Evolutionary conservation across 805 yeast species (phyloP), one percentile per base, ranked within the genome.

Genomic region (Blastobotrys attinorum): DNA sequence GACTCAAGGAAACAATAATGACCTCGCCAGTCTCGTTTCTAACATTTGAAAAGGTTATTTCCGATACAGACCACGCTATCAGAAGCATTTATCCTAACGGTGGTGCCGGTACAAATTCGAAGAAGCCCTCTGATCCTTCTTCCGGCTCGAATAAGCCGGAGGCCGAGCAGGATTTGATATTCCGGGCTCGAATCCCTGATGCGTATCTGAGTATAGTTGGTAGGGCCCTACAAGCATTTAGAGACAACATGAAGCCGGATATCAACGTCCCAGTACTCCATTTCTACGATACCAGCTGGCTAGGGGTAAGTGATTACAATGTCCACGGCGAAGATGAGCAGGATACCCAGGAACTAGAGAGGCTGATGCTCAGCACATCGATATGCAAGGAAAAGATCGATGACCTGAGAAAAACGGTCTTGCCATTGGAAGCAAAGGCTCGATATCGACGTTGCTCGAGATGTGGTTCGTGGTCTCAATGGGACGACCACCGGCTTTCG

Each of bases 221-320:
- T 11, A 52, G 70, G 10, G 56, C 79, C 8, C 60, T 79, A 42
- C 73, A 70, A 4, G 68, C 71, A n/a, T 78, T 72, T 54, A 59
- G 68, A 13, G 64, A 65, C 11, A 61, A 63, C 36, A 60, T 72
- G 15, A 58, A 61, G 22, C 67, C 74, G 4, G 75, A 70, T 21
- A 64, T 72, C 21, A 71, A 75, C 49, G 63, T 73, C 1, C 69
- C 81, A 1, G 75, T 71, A 5, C 53, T 87, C 22, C 81, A 74
- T 53, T 77, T 79, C 49, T 76, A 79, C 54, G 78, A 82, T 51
- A 77, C 79, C 1, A 67, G 69, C 22, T 84, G 94, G 94, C 64
- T 84, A 15, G 69, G 71, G 6, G 53, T 75, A 3, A 55, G 58
- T 15, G 61, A 13, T 51, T 52, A 37, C 38, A 45, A 37, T n/a